Evolutionary conservation across 306 rosid genomes (phyloP), one percentile per base, ranked within the genome.

Genomic region (Quercus cerris): DNA sequence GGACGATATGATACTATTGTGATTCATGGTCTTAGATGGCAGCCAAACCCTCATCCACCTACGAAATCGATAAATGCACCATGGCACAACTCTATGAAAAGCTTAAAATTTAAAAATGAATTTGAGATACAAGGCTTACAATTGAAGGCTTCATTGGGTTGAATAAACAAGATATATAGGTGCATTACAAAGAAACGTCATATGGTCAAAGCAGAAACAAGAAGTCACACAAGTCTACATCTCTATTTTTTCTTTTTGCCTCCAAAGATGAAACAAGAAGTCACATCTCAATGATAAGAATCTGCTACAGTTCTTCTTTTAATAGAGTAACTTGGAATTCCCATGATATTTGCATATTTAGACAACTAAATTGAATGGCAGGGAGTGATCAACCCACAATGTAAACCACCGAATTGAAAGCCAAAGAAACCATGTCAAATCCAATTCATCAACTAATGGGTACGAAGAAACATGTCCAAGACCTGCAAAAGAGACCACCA

Each of bases 21-120:
- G 71, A 77, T 54, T 80, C 87, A 84, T 77, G 25, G 49, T 70
- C 38, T 68, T 59, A 54, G 80, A 70, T 67, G 83, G 41, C 46
- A 74, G 56, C 77, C 68, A 71, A 52, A 81, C 77, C 74, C 69
- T 80, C 70, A 67, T 77, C 63, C 35, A 68, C 25, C 54, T 52
- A 80, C 68, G 33, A 73, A 58, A 38, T 59, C 17, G 25, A 27
- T 49, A 44, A 19, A 54, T 14, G 56, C 64, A 9, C 31, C 55
- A 19, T 28, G 35, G 70, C 58, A 74, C 62, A 56, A 66, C 33
- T 56, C 61, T 64, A 17, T 49, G 49, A 57, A 11, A 46, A 20
- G 38, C 27, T 71, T 76, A 30, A 61, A 20, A 31, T 56, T 54
- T 11, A 22, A 18, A 70, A 51, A 55, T 38, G 38, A 56, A 51